Evolutionary conservation across 495 filamentous ascomycete species (phyloP).

Genomic region (Rhypophila decipiens): DNA sequence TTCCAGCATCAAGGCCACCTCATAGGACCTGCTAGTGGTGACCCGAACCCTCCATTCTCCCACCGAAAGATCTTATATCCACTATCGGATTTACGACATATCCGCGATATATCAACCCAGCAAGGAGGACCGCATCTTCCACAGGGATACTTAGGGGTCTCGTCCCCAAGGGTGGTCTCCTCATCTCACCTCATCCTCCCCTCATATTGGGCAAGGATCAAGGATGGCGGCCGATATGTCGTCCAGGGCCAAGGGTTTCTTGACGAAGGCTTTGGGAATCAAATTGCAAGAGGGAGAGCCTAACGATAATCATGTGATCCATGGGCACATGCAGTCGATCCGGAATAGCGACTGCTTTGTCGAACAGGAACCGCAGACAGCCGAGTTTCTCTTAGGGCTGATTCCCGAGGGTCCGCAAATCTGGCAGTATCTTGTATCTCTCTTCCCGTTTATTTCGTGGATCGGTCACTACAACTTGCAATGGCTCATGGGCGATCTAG

Average conservation of each 20-base stretch:
- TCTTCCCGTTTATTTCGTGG: slow-evolving; percentile 89
- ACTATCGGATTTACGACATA: not conserved
- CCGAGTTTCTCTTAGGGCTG: slow-evolving; percentile 63
- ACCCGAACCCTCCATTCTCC: not conserved
- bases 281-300: slow-evolving; percentile 64
- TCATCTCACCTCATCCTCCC: not conserved
- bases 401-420: slow-evolving; percentile 52
- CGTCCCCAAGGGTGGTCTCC: not conserved
- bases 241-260: slow-evolving; percentile 58
- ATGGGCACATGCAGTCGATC: slow-evolving; percentile 73
- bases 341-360: slow-evolving; percentile 72
- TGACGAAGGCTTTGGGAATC: slow-evolving; percentile 82
- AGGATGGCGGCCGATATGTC: slow-evolving; percentile 11
- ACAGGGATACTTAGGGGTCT: not conserved
- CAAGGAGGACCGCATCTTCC: not conserved
- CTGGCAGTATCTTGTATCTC: slow-evolving; percentile 51
- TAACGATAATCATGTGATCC: slow-evolving; percentile 49
- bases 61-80: not conserved
- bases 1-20: too few species aligned
- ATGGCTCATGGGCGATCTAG: slow-evolving; percentile 84
- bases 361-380: slow-evolving; percentile 69
- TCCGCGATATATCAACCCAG: not conserved
- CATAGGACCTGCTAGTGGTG: too few species aligned
- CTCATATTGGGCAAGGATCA: not conserved
- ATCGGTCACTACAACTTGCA: slow-evolving; percentile 79